Conservation (phyloP, 805 yeast species). For the Allodekkera sacchari region DNA sequence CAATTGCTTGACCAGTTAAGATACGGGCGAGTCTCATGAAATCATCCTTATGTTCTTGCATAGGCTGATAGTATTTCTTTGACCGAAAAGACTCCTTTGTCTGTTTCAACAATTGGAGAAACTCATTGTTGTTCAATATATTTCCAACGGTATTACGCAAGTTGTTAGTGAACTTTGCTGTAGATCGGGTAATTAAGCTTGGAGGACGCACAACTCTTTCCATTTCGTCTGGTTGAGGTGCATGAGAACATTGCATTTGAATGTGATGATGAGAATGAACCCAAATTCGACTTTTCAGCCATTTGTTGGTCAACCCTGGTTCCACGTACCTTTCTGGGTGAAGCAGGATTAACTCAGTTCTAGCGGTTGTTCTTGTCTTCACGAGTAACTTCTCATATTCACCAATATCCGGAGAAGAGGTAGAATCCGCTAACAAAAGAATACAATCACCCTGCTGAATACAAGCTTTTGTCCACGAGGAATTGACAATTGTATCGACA, state of each 20-base stretch:
- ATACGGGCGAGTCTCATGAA: conserved; percentile 85
- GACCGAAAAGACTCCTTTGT: conserved; percentile 17
- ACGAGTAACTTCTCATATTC: conserved; percentile 76
- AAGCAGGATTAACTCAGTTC: conserved; percentile 76
- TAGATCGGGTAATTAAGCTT: conserved; percentile 12
- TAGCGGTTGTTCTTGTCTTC: conserved; percentile 71
- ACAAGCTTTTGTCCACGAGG: conserved; percentile 89
- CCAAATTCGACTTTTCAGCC: conserved; percentile 87
- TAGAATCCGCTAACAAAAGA: conserved; percentile 80
- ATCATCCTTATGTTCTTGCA: conserved; percentile 68
- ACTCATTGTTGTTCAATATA: conserved; percentile 20
- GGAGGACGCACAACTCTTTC: conserved; percentile 13
- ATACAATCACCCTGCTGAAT: conserved; percentile 93
- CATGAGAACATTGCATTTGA: conserved; percentile 40
- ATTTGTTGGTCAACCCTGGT: conserved; percentile 76
- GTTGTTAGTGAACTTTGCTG: conserved; percentile 18
- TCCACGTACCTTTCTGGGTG: conserved; percentile 78
- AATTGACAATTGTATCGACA: conserved; percentile 74
- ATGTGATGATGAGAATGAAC: conserved; percentile 90
- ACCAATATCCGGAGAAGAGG: conserved; percentile 63
- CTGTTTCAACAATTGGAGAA: conserved; percentile 20
- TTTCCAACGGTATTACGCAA: conserved; percentile 20
- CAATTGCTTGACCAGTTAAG: conserved; percentile 87
- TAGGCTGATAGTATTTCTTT: conserved; percentile 23
- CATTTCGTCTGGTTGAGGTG: conserved; percentile 4